Base-by-base conservation (phyloP, 495 filamentous ascomycete genomes). In the Clavariopsis aquatica region DNA sequence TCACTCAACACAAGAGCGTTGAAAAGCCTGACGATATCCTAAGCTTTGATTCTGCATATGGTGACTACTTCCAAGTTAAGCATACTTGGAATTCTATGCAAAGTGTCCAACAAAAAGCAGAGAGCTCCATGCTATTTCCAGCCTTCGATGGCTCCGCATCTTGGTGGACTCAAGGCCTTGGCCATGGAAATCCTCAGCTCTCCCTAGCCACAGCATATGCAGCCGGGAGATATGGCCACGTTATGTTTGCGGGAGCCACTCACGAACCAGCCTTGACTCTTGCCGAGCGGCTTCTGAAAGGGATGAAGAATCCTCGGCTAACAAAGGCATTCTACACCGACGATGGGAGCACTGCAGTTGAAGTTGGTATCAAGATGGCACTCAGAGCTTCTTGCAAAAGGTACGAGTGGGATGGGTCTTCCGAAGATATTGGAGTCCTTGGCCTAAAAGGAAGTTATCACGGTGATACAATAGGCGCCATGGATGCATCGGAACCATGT, bases 141-240 rank as follows among this genome's bases (percentile, higher is more conserved):
- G 85, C 85, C 0, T 91, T 92, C 52, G 89, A 93, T 61, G 89
- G 84, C 20, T 91, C 89, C 0, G 89, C 88, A 19, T 91, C 89
- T 0, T 93, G 89, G 89, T 93, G 89, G 89, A 92, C 89, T 0
- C 89, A 93, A 74, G 89, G 89, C 9, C 79, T 93, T 5, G 89
- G 89, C 8, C 89, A 93, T 66, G 87, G 84, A 15, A 89, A 88
- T 64, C 83, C 87, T 0, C 72, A 77, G 0, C 78, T 93, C 5
- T 78, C 87, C 8, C 80, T 91, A 6, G 83, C 87, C 0, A 88
- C 88, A 3, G 88, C 89, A 1, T 88, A 91, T 71, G 89, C 89
- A 0, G 87, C 89, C 2, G 89, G 89, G n/a, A 82, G 89, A 24
- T 93, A 93, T 68, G 89, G 89, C 1, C 89, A 93, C 73, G 88